A percentile compares a stretch with the other conserved stretches of the same genome.
These are phyloP conservation scores for Trebouxia sp. DNA, from an alignment of 139 green algal genomes.

Conservation along the genomic window DNA sequence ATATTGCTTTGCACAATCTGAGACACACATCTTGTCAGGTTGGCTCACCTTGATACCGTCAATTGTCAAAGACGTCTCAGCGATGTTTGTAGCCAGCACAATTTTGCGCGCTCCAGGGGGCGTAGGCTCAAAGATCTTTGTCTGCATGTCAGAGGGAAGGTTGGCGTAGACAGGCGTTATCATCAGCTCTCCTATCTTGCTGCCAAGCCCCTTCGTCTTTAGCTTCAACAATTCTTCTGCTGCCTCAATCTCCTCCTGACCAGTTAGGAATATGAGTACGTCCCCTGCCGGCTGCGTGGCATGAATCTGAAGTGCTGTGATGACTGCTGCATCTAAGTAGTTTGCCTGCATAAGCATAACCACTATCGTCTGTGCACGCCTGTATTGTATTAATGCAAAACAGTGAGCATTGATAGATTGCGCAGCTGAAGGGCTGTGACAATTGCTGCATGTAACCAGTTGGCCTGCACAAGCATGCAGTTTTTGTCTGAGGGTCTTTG, in stretches of 20 bases:
- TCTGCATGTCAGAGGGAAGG: slow-evolving; percentile 90
- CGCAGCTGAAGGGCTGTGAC: slow-evolving; percentile 52
- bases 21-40: no score
- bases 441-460: slow-evolving; percentile 91
- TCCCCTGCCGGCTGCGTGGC: slow-evolving; percentile 85
- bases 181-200: slow-evolving; percentile 92
- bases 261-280: slow-evolving; percentile 96
- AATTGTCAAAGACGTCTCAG: slow-evolving; percentile 96
- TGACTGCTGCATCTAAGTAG: slow-evolving; percentile 86
- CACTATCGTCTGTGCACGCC: slow-evolving; percentile 58
- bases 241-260: slow-evolving; percentile 97
- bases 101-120: slow-evolving; percentile 89
- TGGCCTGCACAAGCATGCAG: slow-evolving; percentile 46
- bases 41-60: slow-evolving; percentile 87
- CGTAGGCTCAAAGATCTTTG: slow-evolving; percentile 97
- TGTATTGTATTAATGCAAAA: slow-evolving; percentile 82
- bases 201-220: slow-evolving; percentile 68
- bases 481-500: no score
- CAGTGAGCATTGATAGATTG: not conserved
- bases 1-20: no score
- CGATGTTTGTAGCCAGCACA: slow-evolving; percentile 98
- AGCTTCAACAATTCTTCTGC: slow-evolving; percentile 89
- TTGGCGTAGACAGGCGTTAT: slow-evolving; percentile 98
- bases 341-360: slow-evolving; percentile 66
- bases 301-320: slow-evolving; percentile 84